These are phyloP conservation scores for Diaporthe aspalathi DNA, from an alignment of 2,329 filamentous ascomycete species.

Conservation along the genomic window DNA sequence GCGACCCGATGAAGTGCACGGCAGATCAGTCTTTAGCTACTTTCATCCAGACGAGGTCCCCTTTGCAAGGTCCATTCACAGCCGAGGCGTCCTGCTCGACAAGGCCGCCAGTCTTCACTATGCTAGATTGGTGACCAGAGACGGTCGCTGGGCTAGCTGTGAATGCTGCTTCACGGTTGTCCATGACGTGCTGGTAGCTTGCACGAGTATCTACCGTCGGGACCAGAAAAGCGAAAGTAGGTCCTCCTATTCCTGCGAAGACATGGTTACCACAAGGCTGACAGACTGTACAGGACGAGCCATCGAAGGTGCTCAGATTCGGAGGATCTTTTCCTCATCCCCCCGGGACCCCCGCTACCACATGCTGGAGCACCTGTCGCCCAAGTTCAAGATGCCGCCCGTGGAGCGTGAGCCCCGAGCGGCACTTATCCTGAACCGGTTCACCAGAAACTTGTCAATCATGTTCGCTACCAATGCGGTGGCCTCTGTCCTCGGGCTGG, in stretches of 20 bases:
- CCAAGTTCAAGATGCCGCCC: slow-evolving; percentile 77
- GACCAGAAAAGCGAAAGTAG: slow-evolving; percentile 79
- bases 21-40: slow-evolving; percentile 84
- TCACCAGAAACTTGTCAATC: slow-evolving; percentile 83
- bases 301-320: slow-evolving; percentile 80
- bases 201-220: slow-evolving; percentile 80
- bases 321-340: slow-evolving; percentile 83
- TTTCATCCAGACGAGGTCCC: slow-evolving; percentile 86
- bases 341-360: slow-evolving; percentile 87
- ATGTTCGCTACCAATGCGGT: slow-evolving; percentile 89
- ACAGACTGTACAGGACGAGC: slow-evolving; percentile 70
- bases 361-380: slow-evolving; percentile 87
- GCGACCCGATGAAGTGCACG: slow-evolving; percentile 78
- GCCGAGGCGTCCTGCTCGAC: slow-evolving; percentile 79
- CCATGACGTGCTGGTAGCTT: slow-evolving; percentile 87
- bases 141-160: slow-evolving; percentile 80
- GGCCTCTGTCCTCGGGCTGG: slow-evolving; percentile 78
- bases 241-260: slow-evolving; percentile 48
- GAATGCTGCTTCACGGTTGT: slow-evolving; percentile 93
- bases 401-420: slow-evolving; percentile 82
- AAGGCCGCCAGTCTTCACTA: slow-evolving; percentile 88
- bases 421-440: slow-evolving; percentile 86
- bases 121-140: slow-evolving; percentile 74
- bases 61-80: slow-evolving; percentile 78
- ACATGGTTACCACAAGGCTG: background rate